phyloP scores from a whole-genome alignment of 306 rosid species.

The Malus orientalis region DNA sequence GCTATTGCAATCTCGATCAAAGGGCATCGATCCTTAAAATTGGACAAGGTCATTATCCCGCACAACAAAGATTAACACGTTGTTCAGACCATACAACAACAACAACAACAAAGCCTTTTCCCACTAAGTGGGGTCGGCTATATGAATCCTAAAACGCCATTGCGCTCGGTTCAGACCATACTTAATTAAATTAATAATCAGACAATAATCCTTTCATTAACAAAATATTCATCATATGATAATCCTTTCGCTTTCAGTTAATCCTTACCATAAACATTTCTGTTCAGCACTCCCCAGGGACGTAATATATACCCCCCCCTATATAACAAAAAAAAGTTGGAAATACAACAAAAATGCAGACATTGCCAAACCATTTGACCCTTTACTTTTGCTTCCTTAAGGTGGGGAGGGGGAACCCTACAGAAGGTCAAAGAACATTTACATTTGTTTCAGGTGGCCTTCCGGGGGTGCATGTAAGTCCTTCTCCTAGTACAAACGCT shows the following conservation, averaged over 20 bases:
- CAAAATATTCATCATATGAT: background rate
- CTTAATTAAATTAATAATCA: background rate
- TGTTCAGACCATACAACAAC: too few species aligned
- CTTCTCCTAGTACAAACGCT: constrained; percentile 20
- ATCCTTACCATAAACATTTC: background rate
- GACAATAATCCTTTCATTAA: background rate
- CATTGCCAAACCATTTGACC: background rate
- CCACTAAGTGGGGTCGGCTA: too few species aligned
- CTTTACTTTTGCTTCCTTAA: background rate
- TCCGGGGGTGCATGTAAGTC: background rate
- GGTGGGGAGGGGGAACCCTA: background rate
- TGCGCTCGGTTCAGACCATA: background rate
- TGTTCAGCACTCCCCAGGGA: background rate
- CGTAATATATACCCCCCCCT: too few species aligned
- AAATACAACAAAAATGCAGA: background rate
- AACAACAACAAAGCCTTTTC: too few species aligned
- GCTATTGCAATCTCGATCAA: background rate
- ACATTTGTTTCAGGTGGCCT: background rate
- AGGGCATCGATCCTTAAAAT: background rate
- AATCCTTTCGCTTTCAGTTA: too few species aligned
- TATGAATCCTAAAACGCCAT: too few species aligned
- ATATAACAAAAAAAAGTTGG: background rate
- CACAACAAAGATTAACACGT: background rate
- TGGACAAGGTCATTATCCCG: background rate
- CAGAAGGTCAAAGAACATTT: background rate